phyloP scores from a whole-genome alignment of 441 rosid genomes.

The Pelargonium citronellum region DNA sequence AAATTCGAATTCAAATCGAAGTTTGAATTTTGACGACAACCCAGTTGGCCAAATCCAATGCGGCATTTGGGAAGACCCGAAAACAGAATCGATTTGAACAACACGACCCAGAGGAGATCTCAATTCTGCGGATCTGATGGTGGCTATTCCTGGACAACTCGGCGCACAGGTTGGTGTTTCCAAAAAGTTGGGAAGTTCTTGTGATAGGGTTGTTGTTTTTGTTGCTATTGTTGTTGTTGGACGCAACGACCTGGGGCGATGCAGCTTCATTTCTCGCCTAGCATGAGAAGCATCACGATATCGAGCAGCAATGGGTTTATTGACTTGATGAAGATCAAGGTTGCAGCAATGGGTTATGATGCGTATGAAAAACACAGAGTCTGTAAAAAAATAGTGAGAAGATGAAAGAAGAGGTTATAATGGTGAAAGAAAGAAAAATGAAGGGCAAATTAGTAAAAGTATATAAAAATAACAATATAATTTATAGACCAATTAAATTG shows the following conservation, averaged over 20 bases:
- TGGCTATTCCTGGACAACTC: slow-evolving; percentile 10
- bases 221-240: background rate
- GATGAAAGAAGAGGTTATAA: too few species aligned
- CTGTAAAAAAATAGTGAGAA: too few species aligned
- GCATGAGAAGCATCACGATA: slow-evolving; percentile 99
- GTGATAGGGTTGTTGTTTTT: slow-evolving; percentile 22
- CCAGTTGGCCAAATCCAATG: slow-evolving; percentile 44
- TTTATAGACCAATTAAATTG: too few species aligned
- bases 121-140: slow-evolving; percentile 17
- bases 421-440: too few species aligned
- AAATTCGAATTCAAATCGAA: slow-evolving; percentile 19
- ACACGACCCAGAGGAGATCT: slow-evolving; percentile 10
- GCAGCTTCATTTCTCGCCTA: slow-evolving; percentile 99
- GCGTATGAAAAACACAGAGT: too few species aligned
- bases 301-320: slow-evolving; percentile 87
- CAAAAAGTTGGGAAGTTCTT: slow-evolving; percentile 14
- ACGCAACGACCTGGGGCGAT: slow-evolving; percentile 41
- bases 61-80: slow-evolving; percentile 51
- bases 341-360: too few species aligned
- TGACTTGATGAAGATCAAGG: slow-evolving; percentile 99
- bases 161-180: background rate
- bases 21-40: background rate
- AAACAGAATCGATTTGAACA: slow-evolving; percentile 17
- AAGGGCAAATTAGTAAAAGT: too few species aligned
- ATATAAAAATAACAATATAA: too few species aligned